Evolutionary conservation across 2,329 filamentous ascomycete species (phyloP), one percentile per base, ranked within the genome.

Genomic region (Microcyclospora tardicrescens): DNA sequence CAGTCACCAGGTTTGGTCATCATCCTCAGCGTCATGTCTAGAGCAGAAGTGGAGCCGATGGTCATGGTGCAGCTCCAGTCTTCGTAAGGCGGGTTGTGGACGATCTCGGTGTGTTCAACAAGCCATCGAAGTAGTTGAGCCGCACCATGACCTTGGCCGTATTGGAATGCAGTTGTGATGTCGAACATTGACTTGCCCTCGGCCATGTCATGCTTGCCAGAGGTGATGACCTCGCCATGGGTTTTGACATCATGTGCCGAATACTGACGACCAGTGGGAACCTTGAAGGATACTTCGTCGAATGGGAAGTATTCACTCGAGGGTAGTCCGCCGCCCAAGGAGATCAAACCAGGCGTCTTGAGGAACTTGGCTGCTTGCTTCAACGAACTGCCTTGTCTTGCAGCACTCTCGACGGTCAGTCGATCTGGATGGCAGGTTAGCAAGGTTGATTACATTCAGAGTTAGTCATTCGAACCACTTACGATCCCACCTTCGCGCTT

Each of bases 231-330:
- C 16, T 71, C 64, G 10, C 81, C 83, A 0, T 69, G 68, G 12
- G 70, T 59, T n/a, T 66, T 61, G 1, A 77, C 79, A 38, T 79
- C 79, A 24, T 71, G 63, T 50, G 87, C 81, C 5, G 77, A 76
- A 58, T 91, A 93, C 43, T 75, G 62, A 5, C 80, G 77, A 12
- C 76, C 64, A 2, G 65, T 63, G 12, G 86, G 84, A 1, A 93
- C 75, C 50, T 80, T 83, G 62, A 93, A 63, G 46, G 71, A 72
- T 36, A 96, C 62, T 47, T 81, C 72, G 48, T 89, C 78, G 53
- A 96, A 79, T n/a, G 91, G 91, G 55, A 98, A 98, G 62, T 93
- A 84, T 58, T 89, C 79, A 43, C 83, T 75, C 11, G 84, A 87
- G 3, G 91, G 91, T 14, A 98, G 67, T 3, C 91, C 91, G 37